These are phyloP conservation scores for Rhododendron simsii DNA, from an alignment of 148 eudicot species.

Conservation along the genomic window DNA sequence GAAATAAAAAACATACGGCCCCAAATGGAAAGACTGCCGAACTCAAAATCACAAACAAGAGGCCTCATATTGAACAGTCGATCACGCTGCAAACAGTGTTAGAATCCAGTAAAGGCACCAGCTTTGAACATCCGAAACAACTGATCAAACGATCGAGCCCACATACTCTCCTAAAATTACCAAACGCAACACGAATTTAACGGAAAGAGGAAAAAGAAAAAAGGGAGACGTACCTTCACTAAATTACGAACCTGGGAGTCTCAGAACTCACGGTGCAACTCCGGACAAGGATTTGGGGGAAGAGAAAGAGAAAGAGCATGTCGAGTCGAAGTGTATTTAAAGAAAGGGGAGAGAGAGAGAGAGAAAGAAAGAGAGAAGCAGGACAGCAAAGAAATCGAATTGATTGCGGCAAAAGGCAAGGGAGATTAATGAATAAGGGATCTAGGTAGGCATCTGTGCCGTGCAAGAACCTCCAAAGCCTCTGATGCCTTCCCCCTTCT, in stretches of 20 bases:
- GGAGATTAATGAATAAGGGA: slow-evolving; percentile 33
- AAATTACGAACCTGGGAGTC: slow-evolving; percentile 3
- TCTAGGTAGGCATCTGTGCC: slow-evolving; percentile 62
- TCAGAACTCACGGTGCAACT: neutral
- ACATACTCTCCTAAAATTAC: neutral
- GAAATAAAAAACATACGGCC: neutral
- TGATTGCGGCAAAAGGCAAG: slow-evolving; percentile 74
- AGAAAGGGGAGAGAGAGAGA: slow-evolving; percentile 8
- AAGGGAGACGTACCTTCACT: slow-evolving; percentile 16
- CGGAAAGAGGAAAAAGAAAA: neutral
- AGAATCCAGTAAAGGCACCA: slow-evolving; percentile 1
- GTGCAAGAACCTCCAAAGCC: slow-evolving; percentile 58
- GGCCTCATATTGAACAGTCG: slow-evolving; percentile 11
- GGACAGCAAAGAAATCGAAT: slow-evolving; percentile 33
- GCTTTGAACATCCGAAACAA: slow-evolving; percentile 7
- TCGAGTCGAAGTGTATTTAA: neutral
- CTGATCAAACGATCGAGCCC: slow-evolving; percentile 2
- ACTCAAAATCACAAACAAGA: slow-evolving; percentile 7
- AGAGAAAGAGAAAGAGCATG: neutral
- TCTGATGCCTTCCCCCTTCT: slow-evolving; percentile 19
- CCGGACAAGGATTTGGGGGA: neutral
- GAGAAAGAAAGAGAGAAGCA: neutral
- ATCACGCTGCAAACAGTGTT: slow-evolving; percentile 1
- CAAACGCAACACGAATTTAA: neutral
- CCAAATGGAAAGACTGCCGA: neutral